Evolutionary conservation across 305 asterid genomes (phyloP), one percentile per base, ranked within the genome.

Genomic region (Petunia hybrid): DNA sequence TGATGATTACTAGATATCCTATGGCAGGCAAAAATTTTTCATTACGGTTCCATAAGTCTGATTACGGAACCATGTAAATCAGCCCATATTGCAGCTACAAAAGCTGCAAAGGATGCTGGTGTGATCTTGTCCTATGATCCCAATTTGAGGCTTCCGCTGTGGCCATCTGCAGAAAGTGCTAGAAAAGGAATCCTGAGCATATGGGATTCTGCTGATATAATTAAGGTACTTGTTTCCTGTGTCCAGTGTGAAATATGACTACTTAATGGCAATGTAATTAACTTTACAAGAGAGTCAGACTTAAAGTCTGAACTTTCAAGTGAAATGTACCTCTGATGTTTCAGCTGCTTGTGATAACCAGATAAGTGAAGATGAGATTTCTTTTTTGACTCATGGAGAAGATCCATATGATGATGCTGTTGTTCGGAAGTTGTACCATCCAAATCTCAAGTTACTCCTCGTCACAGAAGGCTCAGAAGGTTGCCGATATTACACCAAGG

Each of bases 391-490:
- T 22, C 85, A 90, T 65, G 99, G 98, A 64, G 97, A 97, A 86
- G 99, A 97, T 84, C 98, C 99, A 3, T 94, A 85, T 77, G 97
- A 97, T 59, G 99, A 94, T 62, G 85, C 88, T 51, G 98, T 97
- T 8, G 97, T 93, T 73, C 95, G 95, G 9, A 94, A 91, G 85
- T 68, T 97, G 87, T 94, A 85, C 90, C 99, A 97, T 84, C 85
- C 94, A 12, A 89, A 92, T 82, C 93, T 93, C 77, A 93, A 93
- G 75, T 85, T 97, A 79, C 97, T 97, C 76, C 98, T 97, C 1
- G 98, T 96, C 57, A 96, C 99, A 16, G 99, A 96, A 89, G 99
- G 99, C 56, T 83, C 98, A 16, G 97, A 88, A 67, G 99, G 99
- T 80, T 96, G 98, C 92, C 88, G 99, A 81, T 94, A 96, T 80